phyloP scores from a whole-genome alignment of 2,329 filamentous ascomycete genomes.

The Penicillium digitatum region DNA sequence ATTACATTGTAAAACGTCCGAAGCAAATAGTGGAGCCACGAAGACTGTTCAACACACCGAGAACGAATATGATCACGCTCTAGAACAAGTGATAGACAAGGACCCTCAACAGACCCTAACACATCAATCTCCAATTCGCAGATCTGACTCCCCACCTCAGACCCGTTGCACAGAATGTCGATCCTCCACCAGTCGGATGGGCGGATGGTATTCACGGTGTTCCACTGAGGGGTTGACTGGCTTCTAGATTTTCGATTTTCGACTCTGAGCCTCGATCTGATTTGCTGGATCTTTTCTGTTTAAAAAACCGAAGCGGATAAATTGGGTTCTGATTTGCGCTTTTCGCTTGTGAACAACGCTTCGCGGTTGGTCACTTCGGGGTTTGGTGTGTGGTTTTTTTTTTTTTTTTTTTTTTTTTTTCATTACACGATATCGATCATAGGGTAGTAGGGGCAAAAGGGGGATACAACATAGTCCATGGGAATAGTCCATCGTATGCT shows the following conservation, averaged over 20 bases:
- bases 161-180: neutral
- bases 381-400: too few relatives aligned
- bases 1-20: neutral
- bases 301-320: neutral
- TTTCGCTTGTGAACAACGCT: neutral
- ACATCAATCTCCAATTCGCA: neutral
- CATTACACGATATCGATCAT: too few relatives aligned
- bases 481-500: neutral
- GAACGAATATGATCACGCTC: constrained; percentile 2
- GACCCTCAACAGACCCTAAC: neutral
- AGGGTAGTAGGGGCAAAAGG: too few relatives aligned
- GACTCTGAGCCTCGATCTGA: neutral
- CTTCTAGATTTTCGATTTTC: neutral
- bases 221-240: neutral
- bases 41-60: neutral
- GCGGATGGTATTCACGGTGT: neutral
- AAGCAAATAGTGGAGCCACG: neutral
- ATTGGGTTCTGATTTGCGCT: neutral
- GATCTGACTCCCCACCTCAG: neutral
- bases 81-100: constrained; percentile 20
- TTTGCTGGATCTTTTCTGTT: neutral
- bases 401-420: too few relatives aligned
- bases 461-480: too few relatives aligned
- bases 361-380: too few relatives aligned
- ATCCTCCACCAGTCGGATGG: constrained; percentile 1